Evolutionary conservation across 1,139 yeast species (phyloP), one percentile per base, ranked within the genome.

Genomic region (Zhuliangozyma blackwelliae): DNA sequence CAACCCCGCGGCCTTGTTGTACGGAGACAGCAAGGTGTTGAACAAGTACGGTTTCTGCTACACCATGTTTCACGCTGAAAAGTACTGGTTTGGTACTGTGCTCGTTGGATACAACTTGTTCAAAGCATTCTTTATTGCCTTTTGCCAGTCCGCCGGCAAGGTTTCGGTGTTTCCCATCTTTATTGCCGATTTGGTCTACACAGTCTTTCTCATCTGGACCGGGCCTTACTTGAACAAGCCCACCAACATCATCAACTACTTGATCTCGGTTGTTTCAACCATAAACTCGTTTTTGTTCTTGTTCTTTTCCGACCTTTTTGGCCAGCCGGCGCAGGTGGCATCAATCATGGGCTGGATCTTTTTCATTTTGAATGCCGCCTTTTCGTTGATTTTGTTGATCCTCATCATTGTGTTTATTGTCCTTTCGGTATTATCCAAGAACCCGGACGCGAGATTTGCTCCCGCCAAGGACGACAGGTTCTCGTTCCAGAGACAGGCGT

Each of bases 391-490:
- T 35, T 63, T 85, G 40, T 68, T 85, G 54, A 46, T 83, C 33
- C 57, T 80, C 63, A 78, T 82, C 46, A 66, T 84, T 43, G 75
- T 75, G 0, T 77, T 80, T 48, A 72, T 79, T 38, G 57, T 61
- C 10, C 61, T 78, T 51, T 77, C 85, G 25, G 46, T 82, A 1
- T 59, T 79, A 41, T 77, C 87, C 13, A 83, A 82, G 65, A 85
- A 84, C 54, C 94, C 94, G 25, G 95, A 85, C 61, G 79, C 87
- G 9, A 77, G 87, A 57, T 85, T 84, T 57, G 84, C 83, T 33
- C 92, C 92, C 12, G 90, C 90, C 7, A 80, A 69, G 48, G 95
- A 85, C 64, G 95, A 85, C 54, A 76, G 95, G 72, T 77, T 85
- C 12, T 82, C 92, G 2, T 85, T 85, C 77, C 89, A 82, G 57